Conservation (phyloP, 345 rosid genomes). For the Balakata baccata region DNA sequence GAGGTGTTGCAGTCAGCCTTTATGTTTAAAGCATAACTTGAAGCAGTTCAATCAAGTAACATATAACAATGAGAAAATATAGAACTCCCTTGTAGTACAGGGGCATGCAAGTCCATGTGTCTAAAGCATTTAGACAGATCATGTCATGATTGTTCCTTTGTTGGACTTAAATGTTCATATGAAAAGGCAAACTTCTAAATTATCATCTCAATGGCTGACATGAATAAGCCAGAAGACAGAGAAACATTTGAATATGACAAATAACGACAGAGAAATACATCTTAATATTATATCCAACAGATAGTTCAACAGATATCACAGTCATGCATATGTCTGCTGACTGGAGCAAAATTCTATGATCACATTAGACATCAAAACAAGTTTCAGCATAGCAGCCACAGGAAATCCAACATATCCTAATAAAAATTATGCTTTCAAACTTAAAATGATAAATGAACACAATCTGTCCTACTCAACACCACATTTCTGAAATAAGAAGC, state of each 20-base stretch:
- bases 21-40: neutral
- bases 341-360: neutral
- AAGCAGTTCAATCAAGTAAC: neutral
- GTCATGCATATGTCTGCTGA: neutral
- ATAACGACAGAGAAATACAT: neutral
- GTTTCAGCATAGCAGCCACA: neutral
- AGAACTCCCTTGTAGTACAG: neutral
- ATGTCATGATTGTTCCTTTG: neutral
- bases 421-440: neutral
- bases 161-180: neutral
- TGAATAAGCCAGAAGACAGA: neutral
- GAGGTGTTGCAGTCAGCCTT: slow-evolving; percentile 3
- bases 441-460: slow-evolving; percentile 38
- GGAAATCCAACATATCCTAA: neutral
- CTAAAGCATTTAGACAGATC: neutral
- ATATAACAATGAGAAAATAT: slow-evolving; percentile 5
- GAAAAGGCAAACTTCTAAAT: neutral
- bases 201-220: neutral
- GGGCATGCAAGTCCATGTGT: neutral
- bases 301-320: neutral
- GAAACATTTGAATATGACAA: neutral
- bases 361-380: neutral
- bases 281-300: neutral
- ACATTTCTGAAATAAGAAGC: neutral
- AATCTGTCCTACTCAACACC: neutral